These are phyloP conservation scores for Lentinula sp. DNA, from an alignment of 768 basidiomycete genomes.

Conservation along the genomic window DNA sequence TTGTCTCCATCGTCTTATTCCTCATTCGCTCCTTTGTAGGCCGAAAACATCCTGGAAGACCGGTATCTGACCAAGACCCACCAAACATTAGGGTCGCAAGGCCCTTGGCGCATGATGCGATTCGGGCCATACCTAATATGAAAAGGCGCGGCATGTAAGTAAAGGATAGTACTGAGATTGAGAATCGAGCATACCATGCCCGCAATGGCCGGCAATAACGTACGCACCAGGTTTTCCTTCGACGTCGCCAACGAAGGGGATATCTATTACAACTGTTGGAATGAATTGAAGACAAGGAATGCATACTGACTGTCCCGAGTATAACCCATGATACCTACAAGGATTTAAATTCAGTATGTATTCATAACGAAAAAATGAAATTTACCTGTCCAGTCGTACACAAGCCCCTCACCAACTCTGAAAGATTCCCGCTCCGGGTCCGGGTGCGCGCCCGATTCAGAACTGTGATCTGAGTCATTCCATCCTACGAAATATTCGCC, in stretches of 20 bases:
- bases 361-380: background rate
- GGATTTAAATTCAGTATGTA: background rate
- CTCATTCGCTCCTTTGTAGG: slow-evolving; percentile 4
- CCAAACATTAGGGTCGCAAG: slow-evolving; percentile 4
- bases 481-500: slow-evolving; percentile 17
- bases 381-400: slow-evolving; percentile 16
- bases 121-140: background rate
- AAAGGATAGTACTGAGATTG: background rate
- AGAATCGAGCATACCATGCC: slow-evolving; percentile 15
- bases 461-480: background rate
- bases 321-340: slow-evolving; percentile 3
- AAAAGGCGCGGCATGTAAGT: too few species aligned
- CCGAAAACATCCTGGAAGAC: slow-evolving; percentile 2
- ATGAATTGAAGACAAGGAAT: background rate
- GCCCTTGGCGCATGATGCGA: slow-evolving; percentile 2
- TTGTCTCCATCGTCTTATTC: background rate
- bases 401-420: slow-evolving; percentile 12
- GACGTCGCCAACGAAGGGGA: slow-evolving; percentile 15
- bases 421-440: background rate
- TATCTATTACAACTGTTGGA: background rate
- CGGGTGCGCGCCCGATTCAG: background rate
- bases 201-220: slow-evolving; percentile 16
- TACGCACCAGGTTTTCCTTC: slow-evolving; percentile 14
- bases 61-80: slow-evolving; percentile 3
- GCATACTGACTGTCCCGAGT: slow-evolving; percentile 1